Conservation (phyloP, 2,329 filamentous ascomycete genomes). For the Aspergillus terreus region DNA sequence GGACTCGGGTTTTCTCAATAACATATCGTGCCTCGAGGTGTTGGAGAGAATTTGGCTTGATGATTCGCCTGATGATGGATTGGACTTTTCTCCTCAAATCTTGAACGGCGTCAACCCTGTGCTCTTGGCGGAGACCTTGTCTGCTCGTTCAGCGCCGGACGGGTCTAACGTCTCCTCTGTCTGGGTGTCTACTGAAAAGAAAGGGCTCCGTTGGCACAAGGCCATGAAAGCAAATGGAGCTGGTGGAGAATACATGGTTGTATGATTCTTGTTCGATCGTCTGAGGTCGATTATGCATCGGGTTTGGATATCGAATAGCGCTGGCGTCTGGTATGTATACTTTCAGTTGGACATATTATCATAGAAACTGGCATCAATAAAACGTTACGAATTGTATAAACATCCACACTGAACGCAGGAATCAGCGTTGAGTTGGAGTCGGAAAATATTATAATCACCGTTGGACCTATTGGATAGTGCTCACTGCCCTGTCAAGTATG, state of each 20-base stretch:
- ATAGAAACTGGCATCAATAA: no score
- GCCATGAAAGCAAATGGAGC: slow-evolving; percentile 36
- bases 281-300: no score
- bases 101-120: background rate
- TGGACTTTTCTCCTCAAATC: background rate
- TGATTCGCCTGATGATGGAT: slow-evolving; percentile 11
- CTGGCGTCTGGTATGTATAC: no score
- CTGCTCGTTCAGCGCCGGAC: slow-evolving; percentile 7
- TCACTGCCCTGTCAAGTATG: no score
- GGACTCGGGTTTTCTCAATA: slow-evolving; percentile 90
- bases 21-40: slow-evolving; percentile 78
- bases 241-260: slow-evolving; percentile 38
- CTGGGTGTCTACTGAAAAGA: slow-evolving; percentile 6
- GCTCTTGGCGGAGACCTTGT: background rate
- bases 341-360: no score
- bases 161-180: background rate
- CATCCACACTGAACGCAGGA: no score
- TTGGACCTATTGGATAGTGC: no score
- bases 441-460: no score
- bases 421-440: no score
- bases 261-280: slow-evolving; percentile 16
- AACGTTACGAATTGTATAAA: no score
- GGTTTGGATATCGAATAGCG: no score
- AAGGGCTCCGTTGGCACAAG: slow-evolving; percentile 36
- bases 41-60: slow-evolving; percentile 77